Evolutionary conservation across 1,139 yeast genomes (phyloP), one percentile per base, ranked within the genome.

Genomic region (Casaregolazyma lundiana): DNA sequence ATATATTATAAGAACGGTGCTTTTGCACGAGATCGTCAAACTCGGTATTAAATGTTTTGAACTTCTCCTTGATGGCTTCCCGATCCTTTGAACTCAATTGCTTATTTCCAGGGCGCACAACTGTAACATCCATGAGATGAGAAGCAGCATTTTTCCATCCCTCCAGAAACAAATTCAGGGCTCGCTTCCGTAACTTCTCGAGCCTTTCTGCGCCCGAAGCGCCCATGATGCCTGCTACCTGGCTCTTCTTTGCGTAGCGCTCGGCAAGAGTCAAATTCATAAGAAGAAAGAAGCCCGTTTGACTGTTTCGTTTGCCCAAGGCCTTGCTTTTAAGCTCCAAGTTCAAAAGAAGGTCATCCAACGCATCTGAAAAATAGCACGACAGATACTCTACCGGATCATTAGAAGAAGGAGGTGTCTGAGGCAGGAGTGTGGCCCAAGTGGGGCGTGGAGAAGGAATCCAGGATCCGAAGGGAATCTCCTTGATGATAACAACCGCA

Each of bases 91-190:
- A 62, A 50, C 48, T 59, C 42, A 50, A 62, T 46, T 43, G 58
- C 43, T 58, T 57, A 29, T 44, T 51, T 17, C 50, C 58, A n/a
- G 58, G 59, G 19, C 54, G 50, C 7, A 60, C 58, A 4, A 60
- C 54, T 0, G 68, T 65, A 8, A 58, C 48, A 71, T 72, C 73
- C 71, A 90, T 81, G 46, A 90, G 74, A 46, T 78, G 75, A 21
- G 84, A 75, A 5, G 96, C 89, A 19, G 88, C 81, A 52, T 75
- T 75, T 56, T 85, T 84, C 97, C 97, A 90, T 26, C 84, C 92
- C 18, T 83, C 81, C 50, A 89, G 73, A 62, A 89, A 87, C 54
- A 81, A 69, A 59, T 84, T 86, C 57, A 86, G 69, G 43, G 84
- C 88, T 52, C 89, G 73, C 60, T 86, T 89, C 60, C 84, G 80